Percentiles rank a stretch among this genome's conserved stretches.
Conservation (phyloP, 495 filamentous ascomycete genomes). For the Trichoderma parareesei region DNA sequence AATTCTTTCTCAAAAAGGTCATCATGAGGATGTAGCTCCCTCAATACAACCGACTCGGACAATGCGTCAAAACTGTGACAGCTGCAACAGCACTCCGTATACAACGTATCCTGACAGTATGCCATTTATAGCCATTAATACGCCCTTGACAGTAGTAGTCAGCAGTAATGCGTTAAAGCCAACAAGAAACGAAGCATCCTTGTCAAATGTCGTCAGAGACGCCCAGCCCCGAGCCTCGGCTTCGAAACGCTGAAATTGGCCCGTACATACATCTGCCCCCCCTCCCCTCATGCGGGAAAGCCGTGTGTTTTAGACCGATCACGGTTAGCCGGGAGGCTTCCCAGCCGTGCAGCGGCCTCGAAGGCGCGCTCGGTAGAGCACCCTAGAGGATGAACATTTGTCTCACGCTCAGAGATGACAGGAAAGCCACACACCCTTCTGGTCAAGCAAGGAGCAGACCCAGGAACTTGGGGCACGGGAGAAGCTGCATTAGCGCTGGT, state of each 20-base stretch:
- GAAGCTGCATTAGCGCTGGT: background rate
- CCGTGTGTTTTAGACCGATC: background rate
- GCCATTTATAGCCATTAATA: no score
- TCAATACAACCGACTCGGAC: background rate
- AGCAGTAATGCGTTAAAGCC: no score
- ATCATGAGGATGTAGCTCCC: background rate
- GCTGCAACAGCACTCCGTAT: no score
- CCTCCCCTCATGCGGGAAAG: no score
- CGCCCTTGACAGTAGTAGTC: no score
- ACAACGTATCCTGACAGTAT: no score
- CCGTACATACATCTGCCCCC: no score
- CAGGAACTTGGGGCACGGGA: slow-evolving; percentile 4
- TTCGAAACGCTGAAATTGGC: no score
- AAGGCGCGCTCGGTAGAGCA: background rate
- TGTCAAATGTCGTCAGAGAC: no score
- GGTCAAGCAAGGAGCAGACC: background rate
- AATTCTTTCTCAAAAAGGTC: background rate
- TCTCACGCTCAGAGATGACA: background rate
- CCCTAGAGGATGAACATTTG: background rate
- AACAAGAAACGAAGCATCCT: no score
- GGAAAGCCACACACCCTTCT: background rate
- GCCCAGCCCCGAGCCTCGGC: no score
- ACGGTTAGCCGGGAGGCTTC: background rate
- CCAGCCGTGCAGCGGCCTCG: background rate
- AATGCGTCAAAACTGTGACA: background rate